These are phyloP conservation scores for Pseudoturritis turrita DNA, from an alignment of 345 rosid genomes.

Conservation along the genomic window DNA sequence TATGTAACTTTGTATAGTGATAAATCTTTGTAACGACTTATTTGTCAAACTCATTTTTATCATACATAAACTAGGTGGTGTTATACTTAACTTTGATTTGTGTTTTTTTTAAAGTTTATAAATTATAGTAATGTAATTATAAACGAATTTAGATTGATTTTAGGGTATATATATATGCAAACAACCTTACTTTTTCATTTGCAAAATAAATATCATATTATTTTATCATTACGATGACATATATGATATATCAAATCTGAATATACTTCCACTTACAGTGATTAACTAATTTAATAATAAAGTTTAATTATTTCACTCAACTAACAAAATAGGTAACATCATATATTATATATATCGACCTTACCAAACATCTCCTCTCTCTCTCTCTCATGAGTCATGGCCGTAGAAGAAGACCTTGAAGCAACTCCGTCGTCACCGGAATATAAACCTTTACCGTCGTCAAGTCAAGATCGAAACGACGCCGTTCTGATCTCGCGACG, in stretches of 20 bases:
- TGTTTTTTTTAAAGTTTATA: background rate
- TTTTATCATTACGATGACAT: no score
- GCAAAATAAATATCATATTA: no score
- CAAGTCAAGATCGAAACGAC: constrained; percentile 22
- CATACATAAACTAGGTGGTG: no score
- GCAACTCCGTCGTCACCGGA: constrained; percentile 19
- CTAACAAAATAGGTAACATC: background rate
- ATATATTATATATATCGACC: constrained; percentile 23
- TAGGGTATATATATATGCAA: no score
- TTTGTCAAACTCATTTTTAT: no score
- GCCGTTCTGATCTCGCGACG: constrained; percentile 29
- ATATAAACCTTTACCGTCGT: constrained; percentile 4
- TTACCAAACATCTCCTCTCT: constrained; percentile 10
- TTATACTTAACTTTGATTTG: background rate
- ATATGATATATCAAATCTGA: no score
- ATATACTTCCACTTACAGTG: background rate
- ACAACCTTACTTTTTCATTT: no score
- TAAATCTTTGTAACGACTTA: background rate
- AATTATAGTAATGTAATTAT: background rate
- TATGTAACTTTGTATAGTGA: constrained; percentile 2
- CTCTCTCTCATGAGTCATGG: constrained; percentile 14
- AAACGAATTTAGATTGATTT: no score
- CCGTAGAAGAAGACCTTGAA: constrained; percentile 20
- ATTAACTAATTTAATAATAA: background rate
- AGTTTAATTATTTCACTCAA: background rate